phyloP scores from a whole-genome alignment of 73 alveolate genomes.

The Tetrahymena borealis region DNA sequence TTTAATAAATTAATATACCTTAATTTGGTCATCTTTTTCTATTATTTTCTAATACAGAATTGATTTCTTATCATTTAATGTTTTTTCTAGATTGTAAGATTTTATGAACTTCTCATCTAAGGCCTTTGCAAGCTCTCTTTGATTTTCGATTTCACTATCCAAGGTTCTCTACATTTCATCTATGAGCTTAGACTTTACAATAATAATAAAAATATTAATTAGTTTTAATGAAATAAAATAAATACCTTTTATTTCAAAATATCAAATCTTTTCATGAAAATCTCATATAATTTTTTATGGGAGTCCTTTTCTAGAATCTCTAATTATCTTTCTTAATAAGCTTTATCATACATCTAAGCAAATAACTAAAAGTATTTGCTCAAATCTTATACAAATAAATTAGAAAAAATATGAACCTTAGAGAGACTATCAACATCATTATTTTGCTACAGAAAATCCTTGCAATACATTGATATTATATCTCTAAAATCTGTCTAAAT shows the following conservation, averaged over 20 bases:
- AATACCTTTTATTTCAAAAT: background rate
- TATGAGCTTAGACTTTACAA: background rate
- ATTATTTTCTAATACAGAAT: background rate
- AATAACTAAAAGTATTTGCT: background rate
- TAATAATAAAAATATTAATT: background rate
- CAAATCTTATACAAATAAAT: background rate
- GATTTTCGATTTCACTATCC: background rate
- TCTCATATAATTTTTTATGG: background rate
- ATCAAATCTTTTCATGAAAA: background rate
- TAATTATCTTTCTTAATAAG: background rate
- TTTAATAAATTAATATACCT: background rate
- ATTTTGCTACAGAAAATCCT: background rate
- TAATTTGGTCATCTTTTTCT: background rate
- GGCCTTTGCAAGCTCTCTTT: background rate
- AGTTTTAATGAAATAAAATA: background rate
- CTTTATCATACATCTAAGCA: background rate
- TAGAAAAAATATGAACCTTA: background rate
- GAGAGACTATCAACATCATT: background rate
- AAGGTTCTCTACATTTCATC: background rate
- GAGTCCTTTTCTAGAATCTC: background rate
- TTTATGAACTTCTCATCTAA: background rate
- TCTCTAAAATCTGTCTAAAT: background rate
- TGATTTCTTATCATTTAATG: background rate
- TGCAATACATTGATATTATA: background rate
- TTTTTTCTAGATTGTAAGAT: background rate